Conservation (phyloP, 176 grass and related monocot genomes). For the Zizania latifolia region DNA sequence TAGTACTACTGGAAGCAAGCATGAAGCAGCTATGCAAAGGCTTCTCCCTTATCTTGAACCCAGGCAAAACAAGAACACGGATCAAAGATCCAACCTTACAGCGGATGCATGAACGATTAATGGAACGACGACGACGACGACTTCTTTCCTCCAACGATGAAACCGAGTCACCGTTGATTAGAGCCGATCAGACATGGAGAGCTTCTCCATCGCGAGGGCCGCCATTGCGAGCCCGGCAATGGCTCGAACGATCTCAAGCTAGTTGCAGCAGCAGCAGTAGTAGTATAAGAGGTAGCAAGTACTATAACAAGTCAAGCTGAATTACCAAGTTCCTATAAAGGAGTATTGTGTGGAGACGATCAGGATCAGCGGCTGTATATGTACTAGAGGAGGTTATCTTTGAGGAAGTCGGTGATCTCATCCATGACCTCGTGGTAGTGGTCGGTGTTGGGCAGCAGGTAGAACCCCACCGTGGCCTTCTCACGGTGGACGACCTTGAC, state of each 20-base stretch:
- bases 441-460: constrained; percentile 82
- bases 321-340: constrained; percentile 37
- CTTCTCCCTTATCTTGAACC: no score
- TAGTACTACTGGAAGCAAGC: neutral
- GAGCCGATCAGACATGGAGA: constrained; percentile 20
- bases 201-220: no score
- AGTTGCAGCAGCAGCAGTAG: neutral
- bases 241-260: no score
- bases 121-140: neutral
- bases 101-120: neutral
- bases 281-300: constrained; percentile 14
- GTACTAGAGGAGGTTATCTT: constrained; percentile 65
- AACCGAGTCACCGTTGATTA: neutral
- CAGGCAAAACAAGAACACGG: constrained; percentile 1
- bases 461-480: constrained; percentile 86
- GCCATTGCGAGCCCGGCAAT: constrained; percentile 27
- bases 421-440: constrained; percentile 96
- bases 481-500: constrained; percentile 84
- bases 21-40: no score
- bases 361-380: constrained; percentile 43
- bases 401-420: constrained; percentile 84
- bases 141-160: constrained; percentile 15
- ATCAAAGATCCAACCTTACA: neutral
- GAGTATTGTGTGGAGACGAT: constrained; percentile 18
- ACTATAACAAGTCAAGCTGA: constrained; percentile 56